Conservation (phyloP, 78 protist genomes). For the Chrysochromulina tobinii region DNA sequence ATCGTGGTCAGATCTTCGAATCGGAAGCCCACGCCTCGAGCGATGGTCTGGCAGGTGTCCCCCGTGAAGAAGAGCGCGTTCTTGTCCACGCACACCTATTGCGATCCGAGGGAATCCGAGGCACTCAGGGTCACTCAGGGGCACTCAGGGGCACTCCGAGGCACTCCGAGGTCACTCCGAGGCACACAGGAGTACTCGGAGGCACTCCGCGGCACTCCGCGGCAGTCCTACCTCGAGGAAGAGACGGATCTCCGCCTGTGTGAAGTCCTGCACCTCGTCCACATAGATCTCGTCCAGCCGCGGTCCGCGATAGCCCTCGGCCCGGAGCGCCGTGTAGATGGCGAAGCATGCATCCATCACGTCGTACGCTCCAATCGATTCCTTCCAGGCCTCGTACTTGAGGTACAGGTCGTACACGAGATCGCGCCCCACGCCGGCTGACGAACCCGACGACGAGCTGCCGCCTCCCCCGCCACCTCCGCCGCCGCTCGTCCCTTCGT, state of each 20-base stretch:
- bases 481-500: background rate
- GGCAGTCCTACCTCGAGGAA: background rate
- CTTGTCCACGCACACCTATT: too few species aligned
- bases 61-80: conserved; percentile 29
- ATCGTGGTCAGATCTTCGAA: conserved; percentile 37
- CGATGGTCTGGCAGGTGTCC: conserved; percentile 52
- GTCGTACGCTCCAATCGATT: background rate
- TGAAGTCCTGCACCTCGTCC: conserved; percentile 54
- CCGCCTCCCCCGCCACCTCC: background rate
- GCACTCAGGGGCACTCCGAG: too few species aligned
- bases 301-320: background rate
- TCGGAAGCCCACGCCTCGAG: conserved; percentile 47
- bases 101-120: too few species aligned
- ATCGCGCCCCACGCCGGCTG: background rate
- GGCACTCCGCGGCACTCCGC: too few species aligned
- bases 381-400: conserved; percentile 35
- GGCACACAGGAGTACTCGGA: too few species aligned
- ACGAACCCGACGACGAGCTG: too few species aligned
- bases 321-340: background rate
- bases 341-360: background rate
- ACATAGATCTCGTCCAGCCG: conserved; percentile 18
- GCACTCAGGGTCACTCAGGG: too few species aligned
- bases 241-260: conserved; percentile 31
- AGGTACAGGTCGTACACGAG: conserved; percentile 1
- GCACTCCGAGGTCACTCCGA: too few species aligned